A percentile compares a stretch with the other conserved stretches of the same genome.
Conservation (phyloP, 2,329 filamentous ascomycete genomes). For the Furcasterigmium sp. region DNA sequence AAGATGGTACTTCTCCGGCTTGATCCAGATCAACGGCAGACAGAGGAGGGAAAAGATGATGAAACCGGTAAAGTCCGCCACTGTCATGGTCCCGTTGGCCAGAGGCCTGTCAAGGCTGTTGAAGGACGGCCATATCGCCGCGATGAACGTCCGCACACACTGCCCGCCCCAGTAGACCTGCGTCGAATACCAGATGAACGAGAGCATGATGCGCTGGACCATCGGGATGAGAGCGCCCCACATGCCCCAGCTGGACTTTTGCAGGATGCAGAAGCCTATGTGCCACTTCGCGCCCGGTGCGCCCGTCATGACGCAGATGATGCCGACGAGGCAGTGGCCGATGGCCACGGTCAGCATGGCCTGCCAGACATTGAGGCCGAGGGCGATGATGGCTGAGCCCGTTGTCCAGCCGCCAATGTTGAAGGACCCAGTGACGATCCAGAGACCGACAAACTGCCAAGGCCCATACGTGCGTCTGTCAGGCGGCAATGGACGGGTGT, state of each 20-base stretch:
- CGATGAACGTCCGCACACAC: slow-evolving; percentile 16
- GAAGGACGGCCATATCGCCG: slow-evolving; percentile 14
- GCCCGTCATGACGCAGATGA: slow-evolving; percentile 19
- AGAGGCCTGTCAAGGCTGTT: slow-evolving; percentile 11
- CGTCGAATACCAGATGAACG: slow-evolving; percentile 19
- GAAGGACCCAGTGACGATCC: slow-evolving; percentile 26
- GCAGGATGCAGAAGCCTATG: slow-evolving; percentile 19
- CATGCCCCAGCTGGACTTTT: slow-evolving; percentile 20
- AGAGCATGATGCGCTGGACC: slow-evolving; percentile 16
- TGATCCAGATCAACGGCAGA: slow-evolving; percentile 17
- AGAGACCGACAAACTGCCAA: slow-evolving; percentile 24
- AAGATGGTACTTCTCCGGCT: slow-evolving; percentile 17
- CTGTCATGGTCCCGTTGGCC: slow-evolving; percentile 12
- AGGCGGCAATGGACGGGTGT: slow-evolving; percentile 21
- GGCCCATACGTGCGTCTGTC: slow-evolving; percentile 23
- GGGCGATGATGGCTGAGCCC: slow-evolving; percentile 20
- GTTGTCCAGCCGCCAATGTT: slow-evolving; percentile 27
- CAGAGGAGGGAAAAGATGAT: slow-evolving; percentile 18
- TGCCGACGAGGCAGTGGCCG: slow-evolving; percentile 16
- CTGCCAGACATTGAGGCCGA: slow-evolving; percentile 21
- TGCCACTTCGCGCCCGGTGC: slow-evolving; percentile 21
- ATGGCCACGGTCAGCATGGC: slow-evolving; percentile 18
- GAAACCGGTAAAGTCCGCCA: slow-evolving; percentile 16
- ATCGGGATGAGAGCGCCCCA: slow-evolving; percentile 19
- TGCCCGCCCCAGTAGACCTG: slow-evolving; percentile 20